Evolutionary conservation across 176 grass and related monocot species (phyloP).

Genomic region (Calamus simplicifolius): DNA sequence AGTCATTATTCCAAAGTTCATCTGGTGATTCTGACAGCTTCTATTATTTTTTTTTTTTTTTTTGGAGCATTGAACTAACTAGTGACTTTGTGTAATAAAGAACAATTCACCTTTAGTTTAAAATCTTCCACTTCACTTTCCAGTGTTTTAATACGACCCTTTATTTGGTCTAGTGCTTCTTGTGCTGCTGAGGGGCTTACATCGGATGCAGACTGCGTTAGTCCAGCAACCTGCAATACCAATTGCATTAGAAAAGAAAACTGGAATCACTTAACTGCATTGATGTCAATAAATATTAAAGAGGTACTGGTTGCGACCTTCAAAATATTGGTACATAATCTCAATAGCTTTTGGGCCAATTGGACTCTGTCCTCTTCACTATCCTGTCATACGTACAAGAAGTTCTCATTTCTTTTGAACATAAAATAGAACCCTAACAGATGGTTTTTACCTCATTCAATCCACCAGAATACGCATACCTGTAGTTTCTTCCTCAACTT

Average conservation of each 20-base stretch:
- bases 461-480: slow-evolving; percentile 23
- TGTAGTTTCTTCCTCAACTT: slow-evolving; percentile 51
- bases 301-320: slow-evolving; percentile 28
- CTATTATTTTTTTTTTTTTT: background rate
- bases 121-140: slow-evolving; percentile 56
- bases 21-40: too few species aligned
- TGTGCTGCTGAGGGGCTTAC: slow-evolving; percentile 46
- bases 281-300: background rate
- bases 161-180: slow-evolving; percentile 51
- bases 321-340: slow-evolving; percentile 51
- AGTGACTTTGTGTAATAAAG: background rate
- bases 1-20: too few species aligned
- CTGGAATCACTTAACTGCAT: too few species aligned
- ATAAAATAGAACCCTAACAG: too few species aligned
- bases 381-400: slow-evolving; percentile 33
- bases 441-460: too few species aligned
- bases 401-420: too few species aligned
- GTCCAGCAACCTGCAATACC: slow-evolving; percentile 51
- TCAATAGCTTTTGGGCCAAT: slow-evolving; percentile 53
- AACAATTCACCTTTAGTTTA: slow-evolving; percentile 48
- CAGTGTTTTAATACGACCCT: slow-evolving; percentile 42
- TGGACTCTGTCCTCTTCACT: slow-evolving; percentile 55
- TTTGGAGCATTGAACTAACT: slow-evolving; percentile 4
- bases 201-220: slow-evolving; percentile 31
- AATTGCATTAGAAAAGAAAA: background rate